Evolutionary conservation across 2,329 filamentous ascomycete species (phyloP).

Genomic region (Botrytis paeoniae): DNA sequence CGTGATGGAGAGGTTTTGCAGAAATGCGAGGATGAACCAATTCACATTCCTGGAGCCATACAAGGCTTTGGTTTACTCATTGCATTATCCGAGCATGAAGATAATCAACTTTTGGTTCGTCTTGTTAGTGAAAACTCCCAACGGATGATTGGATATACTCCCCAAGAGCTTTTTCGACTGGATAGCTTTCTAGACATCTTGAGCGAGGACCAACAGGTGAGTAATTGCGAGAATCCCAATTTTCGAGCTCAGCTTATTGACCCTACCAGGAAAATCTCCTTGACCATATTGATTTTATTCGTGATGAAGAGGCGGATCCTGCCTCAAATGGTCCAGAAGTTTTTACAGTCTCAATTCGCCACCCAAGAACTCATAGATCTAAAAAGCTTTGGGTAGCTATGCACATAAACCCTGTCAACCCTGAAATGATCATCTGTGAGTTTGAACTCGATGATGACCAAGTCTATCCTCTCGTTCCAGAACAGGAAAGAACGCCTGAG

Average conservation of each 20-base stretch:
- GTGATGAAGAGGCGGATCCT: slow-evolving; percentile 76
- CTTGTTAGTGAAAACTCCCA: slow-evolving; percentile 80
- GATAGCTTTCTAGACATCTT: slow-evolving; percentile 74
- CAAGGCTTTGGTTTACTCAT: slow-evolving; percentile 77
- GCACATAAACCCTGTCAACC: slow-evolving; percentile 67
- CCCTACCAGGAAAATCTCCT: slow-evolving; percentile 71
- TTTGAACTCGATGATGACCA: slow-evolving; percentile 82
- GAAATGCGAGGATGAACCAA: slow-evolving; percentile 86
- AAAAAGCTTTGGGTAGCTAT: slow-evolving; percentile 85
- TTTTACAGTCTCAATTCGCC: slow-evolving; percentile 72
- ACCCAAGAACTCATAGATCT: slow-evolving; percentile 41
- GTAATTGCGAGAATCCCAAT: neutral
- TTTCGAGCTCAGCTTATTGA: neutral
- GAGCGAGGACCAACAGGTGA: slow-evolving; percentile 18
- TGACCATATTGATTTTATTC: slow-evolving; percentile 84
- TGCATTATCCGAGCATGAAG: slow-evolving; percentile 66
- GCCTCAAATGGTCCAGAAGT: slow-evolving; percentile 77
- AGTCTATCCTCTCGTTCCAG: slow-evolving; percentile 63
- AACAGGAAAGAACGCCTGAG: slow-evolving; percentile 57
- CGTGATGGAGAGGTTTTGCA: slow-evolving; percentile 69
- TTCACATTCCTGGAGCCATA: slow-evolving; percentile 59
- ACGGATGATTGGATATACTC: slow-evolving; percentile 71
- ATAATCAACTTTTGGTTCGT: slow-evolving; percentile 66
- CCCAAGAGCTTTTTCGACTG: slow-evolving; percentile 70
- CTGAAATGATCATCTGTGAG: slow-evolving; percentile 77